Conservation (phyloP, 225 moss, liverwort and hornwort genomes). For the Marchantia paleacea region DNA sequence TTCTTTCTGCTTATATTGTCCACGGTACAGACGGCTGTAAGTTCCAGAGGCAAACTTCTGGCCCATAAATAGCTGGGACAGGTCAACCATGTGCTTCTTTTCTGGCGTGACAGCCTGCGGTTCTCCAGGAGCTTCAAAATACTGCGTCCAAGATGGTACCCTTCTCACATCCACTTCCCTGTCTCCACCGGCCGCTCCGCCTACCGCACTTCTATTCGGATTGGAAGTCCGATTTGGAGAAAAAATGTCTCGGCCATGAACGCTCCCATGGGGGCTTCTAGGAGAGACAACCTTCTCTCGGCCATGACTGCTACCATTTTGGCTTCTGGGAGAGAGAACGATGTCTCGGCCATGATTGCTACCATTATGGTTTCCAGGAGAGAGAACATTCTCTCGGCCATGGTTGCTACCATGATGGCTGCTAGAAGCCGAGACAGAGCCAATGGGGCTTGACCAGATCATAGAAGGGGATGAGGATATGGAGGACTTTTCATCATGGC, state of each 20-base stretch:
- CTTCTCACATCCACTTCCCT: conserved; percentile 4
- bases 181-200: background rate
- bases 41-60: conserved; percentile 69
- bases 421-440: conserved; percentile 5
- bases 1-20: conserved; percentile 64
- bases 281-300: background rate
- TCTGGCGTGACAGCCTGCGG: conserved; percentile 51
- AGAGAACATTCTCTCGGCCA: background rate
- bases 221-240: conserved; percentile 1
- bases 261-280: background rate
- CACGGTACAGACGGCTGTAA: conserved; percentile 77
- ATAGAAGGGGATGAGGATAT: conserved; percentile 29
- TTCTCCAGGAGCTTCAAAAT: conserved; percentile 23
- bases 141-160: conserved; percentile 32
- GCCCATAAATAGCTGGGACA: conserved; percentile 68
- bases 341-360: background rate
- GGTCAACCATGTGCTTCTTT: conserved; percentile 51
- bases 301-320: conserved; percentile 1
- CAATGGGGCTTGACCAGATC: conserved; percentile 19
- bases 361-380: background rate
- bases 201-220: background rate
- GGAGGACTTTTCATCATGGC: conserved; percentile 24
- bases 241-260: background rate
- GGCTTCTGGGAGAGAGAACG: background rate
- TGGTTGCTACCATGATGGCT: conserved; percentile 7